Evolutionary conservation across 768 basidiomycete genomes (phyloP).

Genomic region (Tulasnella sp.): DNA sequence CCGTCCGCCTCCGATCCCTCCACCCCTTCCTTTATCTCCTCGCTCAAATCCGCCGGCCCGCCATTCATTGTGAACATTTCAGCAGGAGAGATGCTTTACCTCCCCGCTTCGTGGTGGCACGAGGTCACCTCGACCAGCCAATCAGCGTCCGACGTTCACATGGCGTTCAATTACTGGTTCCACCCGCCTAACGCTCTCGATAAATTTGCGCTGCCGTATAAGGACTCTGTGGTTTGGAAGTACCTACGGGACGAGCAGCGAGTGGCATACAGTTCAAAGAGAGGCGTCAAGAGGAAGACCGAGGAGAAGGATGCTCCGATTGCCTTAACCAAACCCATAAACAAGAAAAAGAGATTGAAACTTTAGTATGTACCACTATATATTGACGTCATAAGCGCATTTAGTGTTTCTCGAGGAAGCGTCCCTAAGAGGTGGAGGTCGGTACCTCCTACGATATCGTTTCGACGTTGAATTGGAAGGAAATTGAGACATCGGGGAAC

Average conservation of each 20-base stretch:
- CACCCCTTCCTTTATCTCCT: not conserved
- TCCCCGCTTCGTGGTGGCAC: conserved; percentile 30
- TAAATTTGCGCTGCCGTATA: not conserved
- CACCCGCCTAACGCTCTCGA: conserved; percentile 16
- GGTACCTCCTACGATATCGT: too few species aligned
- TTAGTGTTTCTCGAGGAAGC: too few species aligned
- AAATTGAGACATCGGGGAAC: too few species aligned
- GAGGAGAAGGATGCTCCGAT: not conserved
- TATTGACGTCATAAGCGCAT: too few species aligned
- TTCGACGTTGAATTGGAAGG: too few species aligned
- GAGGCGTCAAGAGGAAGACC: not conserved
- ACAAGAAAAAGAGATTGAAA: not conserved
- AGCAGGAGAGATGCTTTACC: conserved; percentile 27
- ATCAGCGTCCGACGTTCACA: conserved; percentile 3
- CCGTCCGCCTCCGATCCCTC: conserved; percentile 5
- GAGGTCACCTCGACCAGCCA: conserved; percentile 26
- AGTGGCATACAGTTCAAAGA: not conserved
- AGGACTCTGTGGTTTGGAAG: conserved; percentile 1
- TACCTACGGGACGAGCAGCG: not conserved
- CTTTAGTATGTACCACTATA: not conserved
- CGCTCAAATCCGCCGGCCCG: conserved; percentile 8
- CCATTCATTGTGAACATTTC: not conserved
- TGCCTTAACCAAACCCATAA: not conserved
- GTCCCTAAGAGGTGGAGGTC: too few species aligned
- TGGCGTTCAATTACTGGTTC: conserved; percentile 32